Evolutionary conservation across 345 rosid species (phyloP), one percentile per base, ranked within the genome.

Genomic region (Salix purpurea): DNA sequence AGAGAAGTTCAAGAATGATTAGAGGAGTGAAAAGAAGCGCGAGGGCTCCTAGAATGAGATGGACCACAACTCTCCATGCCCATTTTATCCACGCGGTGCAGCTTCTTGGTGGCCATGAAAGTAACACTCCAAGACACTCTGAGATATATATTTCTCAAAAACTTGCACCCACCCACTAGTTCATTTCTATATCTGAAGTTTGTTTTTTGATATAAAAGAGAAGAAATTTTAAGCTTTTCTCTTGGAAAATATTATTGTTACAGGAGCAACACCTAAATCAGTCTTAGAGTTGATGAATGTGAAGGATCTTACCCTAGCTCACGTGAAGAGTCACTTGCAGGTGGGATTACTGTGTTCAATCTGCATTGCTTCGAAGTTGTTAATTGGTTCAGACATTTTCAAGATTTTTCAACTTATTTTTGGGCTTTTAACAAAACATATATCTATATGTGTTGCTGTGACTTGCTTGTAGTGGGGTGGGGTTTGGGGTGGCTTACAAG

Each of bases 321-420:
- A 96, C 80, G 99, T 96, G 88, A 96, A 96, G 91, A 93, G 98
- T 88, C 99, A 96, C 80, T 92, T 96, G 87, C 99, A 96, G 99
- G 99, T 96, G 80, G 76, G 73, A 62, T 70, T 48, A 67, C 82
- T 56, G 58, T 48, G 23, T 68, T 21, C 67, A 80, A 74, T 81
- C 81, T 73, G 39, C 75, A 48, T 50, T 66, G 60, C 73, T 74
- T 79, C 81, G 65, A 76, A 74, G 70, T 54, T 76, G n/a, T 62
- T 61, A 39, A 19, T 71, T 14, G 6, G 8, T 26, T 64, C 36
- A 56, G 26, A 60, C 34, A 12, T 76, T 71, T 74, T 78, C 70
- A 60, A 58, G 65, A 50, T 74, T 76, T 70, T 37, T 48, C 60
- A 67, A 64, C 71, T 73, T 71, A 36, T 76, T 80, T 65, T 70